Evolutionary conservation across 169 alveolate genomes (phyloP).

Genomic region (Eimeria zaria): DNA sequence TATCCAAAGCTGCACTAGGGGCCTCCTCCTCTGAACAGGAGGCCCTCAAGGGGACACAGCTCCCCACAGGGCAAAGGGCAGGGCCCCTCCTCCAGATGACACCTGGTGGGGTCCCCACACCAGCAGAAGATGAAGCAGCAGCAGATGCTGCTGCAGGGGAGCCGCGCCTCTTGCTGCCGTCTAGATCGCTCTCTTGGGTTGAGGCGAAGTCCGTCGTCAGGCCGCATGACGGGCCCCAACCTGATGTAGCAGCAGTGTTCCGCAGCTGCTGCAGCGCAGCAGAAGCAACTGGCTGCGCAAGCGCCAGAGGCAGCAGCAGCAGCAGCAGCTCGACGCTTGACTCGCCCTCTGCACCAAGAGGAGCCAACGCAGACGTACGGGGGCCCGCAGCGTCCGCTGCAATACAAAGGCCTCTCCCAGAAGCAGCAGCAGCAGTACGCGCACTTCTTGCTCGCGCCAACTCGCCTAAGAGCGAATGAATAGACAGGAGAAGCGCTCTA

Average conservation of each 20-base stretch:
- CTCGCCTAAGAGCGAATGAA: conserved; percentile 16
- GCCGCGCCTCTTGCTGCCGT: conserved; percentile 1
- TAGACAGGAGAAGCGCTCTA: conserved; percentile 22
- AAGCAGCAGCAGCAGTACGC: not conserved
- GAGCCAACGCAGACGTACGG: not conserved
- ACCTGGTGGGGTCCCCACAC: not conserved
- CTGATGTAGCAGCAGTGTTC: not conserved
- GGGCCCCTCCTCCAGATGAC: conserved; percentile 35
- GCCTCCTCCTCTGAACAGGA: not conserved
- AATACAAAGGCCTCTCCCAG: not conserved
- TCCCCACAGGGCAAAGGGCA: not conserved
- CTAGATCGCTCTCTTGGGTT: conserved; percentile 54
- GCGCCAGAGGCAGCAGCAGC: conserved; percentile 58
- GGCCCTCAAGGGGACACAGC: not conserved
- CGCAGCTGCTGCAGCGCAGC: conserved; percentile 41
- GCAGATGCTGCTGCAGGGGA: not conserved
- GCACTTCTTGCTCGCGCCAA: conserved; percentile 29
- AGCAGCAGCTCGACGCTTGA: conserved; percentile 38
- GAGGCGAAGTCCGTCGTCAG: conserved; percentile 56
- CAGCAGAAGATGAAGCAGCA: not conserved
- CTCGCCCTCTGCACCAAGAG: conserved; percentile 42
- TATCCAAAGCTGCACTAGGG: not conserved
- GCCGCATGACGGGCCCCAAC: conserved; percentile 34
- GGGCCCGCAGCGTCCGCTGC: not conserved
- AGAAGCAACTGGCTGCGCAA: conserved; percentile 14